Percentiles rank a stretch among this genome's conserved stretches.
These are phyloP conservation scores for Hypoxylon sp. DNA, from an alignment of 2,329 filamentous ascomycete species.

Conservation along the genomic window DNA sequence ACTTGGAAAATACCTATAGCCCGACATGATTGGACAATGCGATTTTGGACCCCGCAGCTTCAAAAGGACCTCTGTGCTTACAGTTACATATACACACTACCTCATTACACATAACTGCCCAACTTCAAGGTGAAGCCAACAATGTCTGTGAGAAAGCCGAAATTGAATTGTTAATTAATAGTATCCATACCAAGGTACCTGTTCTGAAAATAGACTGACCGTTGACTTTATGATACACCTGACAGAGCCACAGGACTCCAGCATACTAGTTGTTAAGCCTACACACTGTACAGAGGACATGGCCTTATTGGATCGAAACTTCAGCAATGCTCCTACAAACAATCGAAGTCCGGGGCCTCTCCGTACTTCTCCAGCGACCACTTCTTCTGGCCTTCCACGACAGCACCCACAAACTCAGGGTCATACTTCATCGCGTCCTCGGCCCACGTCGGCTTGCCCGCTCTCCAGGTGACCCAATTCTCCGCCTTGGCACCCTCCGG, in stretches of 20 bases:
- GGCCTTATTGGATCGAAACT: background rate
- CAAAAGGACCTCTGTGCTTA: too few relatives aligned
- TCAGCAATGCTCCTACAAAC: conserved; percentile 15
- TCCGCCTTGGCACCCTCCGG: conserved; percentile 60
- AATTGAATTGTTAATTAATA: background rate
- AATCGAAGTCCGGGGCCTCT: conserved; percentile 31
- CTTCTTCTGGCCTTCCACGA: conserved; percentile 56
- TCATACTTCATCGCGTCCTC: conserved; percentile 56
- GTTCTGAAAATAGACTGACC: background rate
- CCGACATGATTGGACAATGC: conserved; percentile 14
- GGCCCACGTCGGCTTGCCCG: conserved; percentile 52
- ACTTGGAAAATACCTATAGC: conserved; percentile 9
- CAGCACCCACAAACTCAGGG: conserved; percentile 52
- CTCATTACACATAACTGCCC: background rate
- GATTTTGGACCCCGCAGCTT: background rate
- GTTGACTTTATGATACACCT: background rate
- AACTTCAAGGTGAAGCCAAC: background rate
- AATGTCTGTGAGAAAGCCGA: background rate
- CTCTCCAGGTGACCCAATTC: conserved; percentile 63
- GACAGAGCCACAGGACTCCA: background rate
- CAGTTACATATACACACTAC: too few relatives aligned
- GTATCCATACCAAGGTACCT: background rate
- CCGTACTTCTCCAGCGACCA: conserved; percentile 57
- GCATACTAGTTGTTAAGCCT: background rate
- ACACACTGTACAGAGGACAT: background rate